Base-by-base conservation (phyloP, 345 rosid genomes). In the Garcia nutans region DNA sequence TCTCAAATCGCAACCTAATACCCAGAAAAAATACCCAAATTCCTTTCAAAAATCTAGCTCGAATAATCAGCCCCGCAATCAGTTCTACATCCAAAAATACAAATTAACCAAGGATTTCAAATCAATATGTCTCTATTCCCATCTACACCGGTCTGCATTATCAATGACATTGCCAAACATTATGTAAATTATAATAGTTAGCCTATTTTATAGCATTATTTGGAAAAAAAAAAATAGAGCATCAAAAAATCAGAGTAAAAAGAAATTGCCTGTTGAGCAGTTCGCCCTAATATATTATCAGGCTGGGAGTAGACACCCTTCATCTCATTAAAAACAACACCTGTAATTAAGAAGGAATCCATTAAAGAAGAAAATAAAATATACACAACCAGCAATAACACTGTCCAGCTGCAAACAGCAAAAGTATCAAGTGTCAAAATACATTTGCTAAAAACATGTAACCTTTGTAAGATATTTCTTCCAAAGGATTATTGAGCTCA, bases 221-320 rank as follows among this genome's bases (percentile, higher is more conserved):
- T 3, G 28, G 13, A 0, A 6, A 66, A 10, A 57, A n/a, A n/a
- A 8, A 33, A 37, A 49, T 47, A 68, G 41, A 60, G 42, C n/a
- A 44, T 23, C 12, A 65, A 68, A 42, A 22, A 61, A 54, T 60
- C n/a, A 56, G 63, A 70, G 66, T 6, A 8, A 57, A 6, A 73
- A 72, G 65, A 72, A 82, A 86, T 81, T 85, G 82, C 99, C 97
- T 87, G 97, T 65, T 91, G 97, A 66, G 96, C 79, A 77, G 86
- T 70, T 22, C 96, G 86, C 52, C 97, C 97, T 81, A 95, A 81
- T 59, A 93, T 89, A 84, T 89, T 95, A 83, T 95, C 99, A 42
- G 99, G 99, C 88, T 95, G 99, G 41, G 99, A 95, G 70, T 95
- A 95, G 69, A 95, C 97, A 68, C 99, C 99, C 85, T 93, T 95